Base-by-base conservation (phyloP, 129 eudicot genomes). In the Flaveria ramosissima region DNA sequence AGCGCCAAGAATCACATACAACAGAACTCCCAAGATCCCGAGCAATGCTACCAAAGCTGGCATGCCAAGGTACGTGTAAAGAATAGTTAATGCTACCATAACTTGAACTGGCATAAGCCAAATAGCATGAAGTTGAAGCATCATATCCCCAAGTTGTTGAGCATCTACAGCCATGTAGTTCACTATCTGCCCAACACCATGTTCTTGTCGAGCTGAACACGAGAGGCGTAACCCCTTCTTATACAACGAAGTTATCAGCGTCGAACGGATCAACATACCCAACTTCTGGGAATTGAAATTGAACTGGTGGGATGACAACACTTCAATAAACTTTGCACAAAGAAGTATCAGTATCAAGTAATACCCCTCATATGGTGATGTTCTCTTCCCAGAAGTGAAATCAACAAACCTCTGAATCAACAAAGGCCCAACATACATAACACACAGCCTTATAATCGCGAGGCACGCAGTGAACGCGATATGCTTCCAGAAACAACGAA, bases 111-210 rank as follows among this genome's bases (percentile, higher is more conserved):
- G 98, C 96, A 90, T 88, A 5, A 85, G 83, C 98, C 98, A 92
- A 15, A 92, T 56, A 59, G 79, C 82, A 72, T 92, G 94, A 9
- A 92, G 72, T 55, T 88, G 90, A 19, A 84, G 85, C 93, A 93
- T 93, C 93, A 93, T 87, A 81, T 90, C 97, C 11, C 91, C 85
- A 3, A 93, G 85, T 77, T 93, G 98, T 67, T 93, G 98, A 77
- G 97, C 96, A 83, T 93, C 98, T 5, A 93, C 98, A 30, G 91
- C 97, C 98, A 93, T 93, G 76, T 93, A 93, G 73, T 93, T 93
- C 60, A 93, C 98, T 43, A 93, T 93, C 42, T 89, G 96, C 16
- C 98, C 98, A 13, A 93, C 90, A 7, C 98, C 98, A 23, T 93
- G 98, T 15, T 88, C 81, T 42, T 93, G 97, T 63, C 98, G 75